phyloP scores from a whole-genome alignment of 176 grass and related monocot genomes.

The Elaeis guineensis region DNA sequence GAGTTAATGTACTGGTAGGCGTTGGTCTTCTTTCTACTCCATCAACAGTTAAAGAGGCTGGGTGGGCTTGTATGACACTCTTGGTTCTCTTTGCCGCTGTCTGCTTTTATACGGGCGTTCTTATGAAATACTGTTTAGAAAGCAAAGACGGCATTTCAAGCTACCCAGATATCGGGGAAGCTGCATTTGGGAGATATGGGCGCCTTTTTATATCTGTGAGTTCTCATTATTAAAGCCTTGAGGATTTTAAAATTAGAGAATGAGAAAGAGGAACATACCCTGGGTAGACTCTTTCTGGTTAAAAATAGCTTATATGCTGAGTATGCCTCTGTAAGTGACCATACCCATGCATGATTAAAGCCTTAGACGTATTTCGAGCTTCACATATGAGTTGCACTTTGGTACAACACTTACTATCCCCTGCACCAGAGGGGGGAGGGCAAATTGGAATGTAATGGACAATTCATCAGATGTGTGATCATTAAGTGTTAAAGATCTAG shows the following conservation, averaged over 20 bases:
- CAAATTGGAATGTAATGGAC: too few species aligned
- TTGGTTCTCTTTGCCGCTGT: slow-evolving; percentile 43
- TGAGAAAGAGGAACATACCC: neutral
- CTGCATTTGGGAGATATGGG: slow-evolving; percentile 81
- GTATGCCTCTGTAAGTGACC: too few species aligned
- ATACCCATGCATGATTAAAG: too few species aligned
- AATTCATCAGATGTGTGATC: too few species aligned
- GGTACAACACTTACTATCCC: too few species aligned
- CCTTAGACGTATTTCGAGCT: too few species aligned
- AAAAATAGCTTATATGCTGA: too few species aligned
- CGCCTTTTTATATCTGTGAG: slow-evolving; percentile 75
- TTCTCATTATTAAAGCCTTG: slow-evolving; percentile 13
- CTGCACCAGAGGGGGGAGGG: too few species aligned
- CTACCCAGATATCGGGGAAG: slow-evolving; percentile 96
- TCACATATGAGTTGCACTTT: too few species aligned
- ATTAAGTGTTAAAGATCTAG: too few species aligned
- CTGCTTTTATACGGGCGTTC: slow-evolving; percentile 80
- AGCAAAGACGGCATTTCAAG: slow-evolving; percentile 77
- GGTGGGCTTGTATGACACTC: slow-evolving; percentile 66
- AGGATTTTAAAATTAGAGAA: neutral
- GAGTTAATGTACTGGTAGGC: slow-evolving; percentile 80
- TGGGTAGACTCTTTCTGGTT: neutral
- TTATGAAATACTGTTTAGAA: slow-evolving; percentile 83
- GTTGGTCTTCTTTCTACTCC: slow-evolving; percentile 89
- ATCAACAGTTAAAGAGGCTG: slow-evolving; percentile 72